Base-by-base conservation (phyloP, 2,329 filamentous ascomycete species). In the Cadophora luteo-olivacea region DNA sequence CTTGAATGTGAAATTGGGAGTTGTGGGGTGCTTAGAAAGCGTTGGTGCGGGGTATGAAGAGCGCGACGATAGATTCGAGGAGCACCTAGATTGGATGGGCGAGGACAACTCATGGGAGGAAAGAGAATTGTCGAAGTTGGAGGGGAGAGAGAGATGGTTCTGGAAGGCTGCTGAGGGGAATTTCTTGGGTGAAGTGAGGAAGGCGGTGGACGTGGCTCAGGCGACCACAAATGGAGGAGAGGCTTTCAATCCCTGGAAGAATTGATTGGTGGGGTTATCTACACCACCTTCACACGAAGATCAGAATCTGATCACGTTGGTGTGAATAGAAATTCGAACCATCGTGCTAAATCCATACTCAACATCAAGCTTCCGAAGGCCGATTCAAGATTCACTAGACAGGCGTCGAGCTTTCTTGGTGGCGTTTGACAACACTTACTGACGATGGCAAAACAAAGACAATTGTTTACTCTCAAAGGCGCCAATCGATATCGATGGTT, bases 1-100 rank as follows among this genome's bases (percentile, higher is more conserved):
- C 1, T 19, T 58, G n/a, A 58, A 58, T 38, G n/a, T n/a, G 55
- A 58, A 58, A n/a, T 22, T 58, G 32, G 55, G 55, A 11, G 33
- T 24, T 38, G 55, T 58, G 32, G 55, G 32, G 3, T 8, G 55
- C 3, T 25, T 58, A 33, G 33, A 12, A 32, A 38, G 55, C 38
- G 55, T 58, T 1, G 11, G 7, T 5, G 55, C 32, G 33, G 33
- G 19, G 55, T 33, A 58, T 24, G 55, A 58, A 19, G n/a, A 24
- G 0, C 4, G 19, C 8, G 32, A 24, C 32, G 32, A 25, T n/a
- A 14, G 3, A 3, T 3, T 29, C 29, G 14, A 33, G 25, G 55
- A 25, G n/a, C 6, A 9, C 12, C 14, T 38, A n/a, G 1, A 19
- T 29, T 29, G 29, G 29, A 3, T 29, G 29, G 55, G 2, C 4